These are phyloP conservation scores for Leonotis leonurus DNA, from an alignment of 257 asterid species.

Conservation along the genomic window DNA sequence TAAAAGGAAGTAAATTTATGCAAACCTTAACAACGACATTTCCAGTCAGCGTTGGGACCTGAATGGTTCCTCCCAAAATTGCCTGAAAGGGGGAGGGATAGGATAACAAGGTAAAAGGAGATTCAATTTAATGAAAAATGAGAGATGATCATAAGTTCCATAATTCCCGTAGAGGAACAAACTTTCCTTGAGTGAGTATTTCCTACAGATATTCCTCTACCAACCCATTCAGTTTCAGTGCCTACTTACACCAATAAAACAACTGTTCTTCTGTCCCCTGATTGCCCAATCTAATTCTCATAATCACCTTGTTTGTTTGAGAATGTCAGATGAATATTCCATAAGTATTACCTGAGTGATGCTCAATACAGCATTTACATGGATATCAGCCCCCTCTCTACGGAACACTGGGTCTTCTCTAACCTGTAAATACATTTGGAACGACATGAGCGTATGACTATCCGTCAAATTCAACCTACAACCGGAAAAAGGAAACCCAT, in stretches of 20 bases:
- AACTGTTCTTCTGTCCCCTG: not conserved
- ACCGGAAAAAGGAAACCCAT: not conserved
- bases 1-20: not conserved
- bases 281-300: not conserved
- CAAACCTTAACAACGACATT: conserved; percentile 87
- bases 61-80: conserved; percentile 85
- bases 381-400: conserved; percentile 87
- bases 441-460: not conserved
- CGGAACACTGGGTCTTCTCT: conserved; percentile 96
- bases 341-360: conserved; percentile 58
- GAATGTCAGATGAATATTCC: not conserved
- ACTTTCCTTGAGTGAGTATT: not conserved
- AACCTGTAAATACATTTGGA: conserved; percentile 42
- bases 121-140: not conserved
- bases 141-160: not conserved
- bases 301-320: not conserved
- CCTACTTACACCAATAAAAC: not conserved
- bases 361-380: conserved; percentile 75
- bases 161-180: not conserved
- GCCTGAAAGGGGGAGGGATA: conserved; percentile 57
- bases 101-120: conserved; percentile 5
- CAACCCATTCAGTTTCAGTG: not conserved
- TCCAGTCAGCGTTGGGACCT: conserved; percentile 86
- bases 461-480: conserved; percentile 1
- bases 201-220: conserved; percentile 6